Evolutionary conservation across 164 flowering plant genomes (phyloP).

Genomic region (Piper betle): DNA sequence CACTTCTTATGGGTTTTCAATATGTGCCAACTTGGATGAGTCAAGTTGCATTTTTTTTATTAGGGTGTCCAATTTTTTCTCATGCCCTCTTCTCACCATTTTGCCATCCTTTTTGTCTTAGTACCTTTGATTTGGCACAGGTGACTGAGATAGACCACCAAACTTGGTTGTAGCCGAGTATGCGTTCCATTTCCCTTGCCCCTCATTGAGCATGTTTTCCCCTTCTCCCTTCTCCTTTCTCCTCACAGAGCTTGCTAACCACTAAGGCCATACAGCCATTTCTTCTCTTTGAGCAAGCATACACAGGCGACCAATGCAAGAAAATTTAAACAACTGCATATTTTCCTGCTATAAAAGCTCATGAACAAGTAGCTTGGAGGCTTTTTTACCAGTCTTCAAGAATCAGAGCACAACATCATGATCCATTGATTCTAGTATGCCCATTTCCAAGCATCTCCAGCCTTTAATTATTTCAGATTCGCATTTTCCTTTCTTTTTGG

Average conservation of each 20-base stretch:
- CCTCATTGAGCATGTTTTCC: neutral
- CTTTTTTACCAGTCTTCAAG: neutral
- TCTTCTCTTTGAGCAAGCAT: neutral
- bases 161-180: neutral
- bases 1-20: neutral
- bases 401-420: neutral
- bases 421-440: neutral
- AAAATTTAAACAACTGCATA: too few species aligned
- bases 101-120: neutral
- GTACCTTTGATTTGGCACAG: neutral
- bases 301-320: too few species aligned
- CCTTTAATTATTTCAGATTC: neutral
- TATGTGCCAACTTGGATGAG: neutral
- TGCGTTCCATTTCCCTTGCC: neutral
- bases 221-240: neutral
- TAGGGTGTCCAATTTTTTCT: neutral
- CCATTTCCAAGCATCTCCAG: neutral
- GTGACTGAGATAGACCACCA: neutral
- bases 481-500: neutral
- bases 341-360: too few species aligned
- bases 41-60: neutral
- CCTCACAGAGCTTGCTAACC: neutral
- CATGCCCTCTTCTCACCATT: neutral
- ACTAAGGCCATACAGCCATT: neutral
- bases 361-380: neutral